Conservation (phyloP, 2,329 filamentous ascomycete genomes). For the Orbilia blumenaviensis region DNA sequence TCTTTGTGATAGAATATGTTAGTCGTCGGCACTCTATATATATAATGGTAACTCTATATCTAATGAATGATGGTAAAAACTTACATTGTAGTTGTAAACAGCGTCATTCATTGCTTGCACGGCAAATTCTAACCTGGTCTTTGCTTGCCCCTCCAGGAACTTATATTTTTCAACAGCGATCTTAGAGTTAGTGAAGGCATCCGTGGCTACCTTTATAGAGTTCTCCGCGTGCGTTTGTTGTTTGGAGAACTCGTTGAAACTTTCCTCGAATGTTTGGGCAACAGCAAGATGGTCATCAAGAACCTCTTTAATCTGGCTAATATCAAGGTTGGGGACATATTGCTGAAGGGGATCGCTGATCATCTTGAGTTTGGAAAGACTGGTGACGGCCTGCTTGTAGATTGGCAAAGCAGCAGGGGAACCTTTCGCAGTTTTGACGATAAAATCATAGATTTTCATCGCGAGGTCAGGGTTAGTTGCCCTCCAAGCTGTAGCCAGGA, state of each 20-base stretch:
- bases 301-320: conserved; percentile 40
- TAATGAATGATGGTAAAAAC: background rate
- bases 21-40: background rate
- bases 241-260: conserved; percentile 38
- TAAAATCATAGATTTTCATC: conserved; percentile 43
- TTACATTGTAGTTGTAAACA: conserved; percentile 45
- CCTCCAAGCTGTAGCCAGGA: conserved; percentile 45
- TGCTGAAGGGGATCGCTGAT: conserved; percentile 46
- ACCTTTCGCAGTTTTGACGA: conserved; percentile 34
- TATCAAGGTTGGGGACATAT: conserved; percentile 50
- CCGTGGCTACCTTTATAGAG: conserved; percentile 13
- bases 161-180: conserved; percentile 43
- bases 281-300: conserved; percentile 45
- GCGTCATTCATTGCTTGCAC: conserved; percentile 45
- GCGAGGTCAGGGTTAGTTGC: conserved; percentile 29
- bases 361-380: conserved; percentile 37
- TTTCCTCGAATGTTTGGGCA: conserved; percentile 38
- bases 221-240: conserved; percentile 8
- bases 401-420: conserved; percentile 36
- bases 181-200: conserved; percentile 43
- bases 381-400: conserved; percentile 47
- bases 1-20: background rate
- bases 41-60: background rate
- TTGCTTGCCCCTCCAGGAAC: conserved; percentile 40
- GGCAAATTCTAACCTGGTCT: conserved; percentile 27